These are phyloP conservation scores for Metarhizium album DNA, from an alignment of 2,329 filamentous ascomycete species.

Conservation along the genomic window DNA sequence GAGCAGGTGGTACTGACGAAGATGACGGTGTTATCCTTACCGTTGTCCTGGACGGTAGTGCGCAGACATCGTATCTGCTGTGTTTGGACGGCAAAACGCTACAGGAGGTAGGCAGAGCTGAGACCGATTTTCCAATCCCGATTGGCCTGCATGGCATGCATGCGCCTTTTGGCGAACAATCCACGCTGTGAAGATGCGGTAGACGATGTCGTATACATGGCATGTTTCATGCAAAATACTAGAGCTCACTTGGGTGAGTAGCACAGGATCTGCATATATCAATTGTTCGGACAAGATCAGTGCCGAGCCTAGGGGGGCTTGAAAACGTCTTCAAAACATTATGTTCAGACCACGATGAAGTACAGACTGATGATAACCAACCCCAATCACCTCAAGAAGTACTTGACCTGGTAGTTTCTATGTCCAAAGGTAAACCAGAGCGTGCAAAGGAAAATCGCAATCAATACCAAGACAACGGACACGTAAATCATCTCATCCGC, in stretches of 20 bases:
- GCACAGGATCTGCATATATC: too few species aligned
- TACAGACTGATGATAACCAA: background rate
- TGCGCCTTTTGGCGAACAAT: background rate
- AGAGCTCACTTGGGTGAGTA: too few species aligned
- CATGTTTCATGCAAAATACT: background rate
- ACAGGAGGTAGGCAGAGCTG: constrained; percentile 53
- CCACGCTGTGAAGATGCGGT: background rate
- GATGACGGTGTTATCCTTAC: constrained; percentile 54
- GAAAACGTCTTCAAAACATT: too few species aligned
- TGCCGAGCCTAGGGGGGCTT: too few species aligned
- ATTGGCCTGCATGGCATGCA: constrained; percentile 58
- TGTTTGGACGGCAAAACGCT: constrained; percentile 53
- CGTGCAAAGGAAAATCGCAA: background rate
- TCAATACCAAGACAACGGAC: background rate
- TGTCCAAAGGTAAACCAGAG: background rate
- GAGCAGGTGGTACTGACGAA: constrained; percentile 34
- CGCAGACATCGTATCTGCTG: constrained; percentile 51
- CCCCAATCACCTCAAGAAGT: background rate
- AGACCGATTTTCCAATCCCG: constrained; percentile 47
- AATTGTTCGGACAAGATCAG: too few species aligned
- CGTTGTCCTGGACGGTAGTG: constrained; percentile 53
- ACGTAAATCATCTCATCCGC: constrained; percentile 16
- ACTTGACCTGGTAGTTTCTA: background rate
- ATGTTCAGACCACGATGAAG: background rate
- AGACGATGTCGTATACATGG: background rate